Evolutionary conservation across 805 yeast species (phyloP).

Genomic region (Ogataea trehaloabstinens): DNA sequence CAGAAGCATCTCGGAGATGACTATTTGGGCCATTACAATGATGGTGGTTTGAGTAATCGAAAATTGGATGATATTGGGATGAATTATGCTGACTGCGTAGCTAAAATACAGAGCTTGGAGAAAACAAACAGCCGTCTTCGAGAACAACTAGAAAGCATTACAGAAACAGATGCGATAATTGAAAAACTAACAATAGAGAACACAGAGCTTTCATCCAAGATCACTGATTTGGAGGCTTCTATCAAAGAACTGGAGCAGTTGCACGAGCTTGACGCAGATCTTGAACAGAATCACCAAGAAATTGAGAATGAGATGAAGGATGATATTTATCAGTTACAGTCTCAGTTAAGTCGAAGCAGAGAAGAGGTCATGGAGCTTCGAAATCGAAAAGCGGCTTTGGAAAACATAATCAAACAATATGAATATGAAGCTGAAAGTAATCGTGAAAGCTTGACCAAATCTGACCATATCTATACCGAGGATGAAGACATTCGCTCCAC

Average conservation of each 20-base stretch:
- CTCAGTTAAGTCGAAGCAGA: slow-evolving; percentile 13
- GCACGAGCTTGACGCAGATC: slow-evolving; percentile 46
- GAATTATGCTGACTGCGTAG: slow-evolving; percentile 1
- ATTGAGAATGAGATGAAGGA: slow-evolving; percentile 42
- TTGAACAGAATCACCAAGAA: slow-evolving; percentile 44
- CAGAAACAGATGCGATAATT: slow-evolving; percentile 32
- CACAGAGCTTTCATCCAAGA: slow-evolving; percentile 32
- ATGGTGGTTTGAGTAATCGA: slow-evolving; percentile 6
- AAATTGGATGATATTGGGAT: slow-evolving; percentile 20
- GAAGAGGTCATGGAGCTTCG: slow-evolving; percentile 23
- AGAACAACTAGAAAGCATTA: slow-evolving; percentile 26
- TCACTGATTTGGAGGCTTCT: slow-evolving; percentile 34
- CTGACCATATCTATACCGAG: background rate
- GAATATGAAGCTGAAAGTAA: slow-evolving; percentile 5
- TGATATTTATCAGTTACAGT: slow-evolving; percentile 33
- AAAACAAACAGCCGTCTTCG: slow-evolving; percentile 25
- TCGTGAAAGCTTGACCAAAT: background rate
- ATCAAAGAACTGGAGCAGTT: slow-evolving; percentile 48
- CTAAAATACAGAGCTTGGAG: slow-evolving; percentile 6
- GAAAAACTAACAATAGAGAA: slow-evolving; percentile 37
- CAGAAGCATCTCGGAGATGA: background rate
- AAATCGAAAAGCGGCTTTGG: slow-evolving; percentile 33
- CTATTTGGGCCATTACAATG: slow-evolving; percentile 24
- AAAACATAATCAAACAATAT: slow-evolving; percentile 12
- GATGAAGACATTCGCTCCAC: slow-evolving; percentile 5